Evolutionary conservation across 2,329 filamentous ascomycete genomes (phyloP).

Genomic region (Hirsutella rhossiliensis): DNA sequence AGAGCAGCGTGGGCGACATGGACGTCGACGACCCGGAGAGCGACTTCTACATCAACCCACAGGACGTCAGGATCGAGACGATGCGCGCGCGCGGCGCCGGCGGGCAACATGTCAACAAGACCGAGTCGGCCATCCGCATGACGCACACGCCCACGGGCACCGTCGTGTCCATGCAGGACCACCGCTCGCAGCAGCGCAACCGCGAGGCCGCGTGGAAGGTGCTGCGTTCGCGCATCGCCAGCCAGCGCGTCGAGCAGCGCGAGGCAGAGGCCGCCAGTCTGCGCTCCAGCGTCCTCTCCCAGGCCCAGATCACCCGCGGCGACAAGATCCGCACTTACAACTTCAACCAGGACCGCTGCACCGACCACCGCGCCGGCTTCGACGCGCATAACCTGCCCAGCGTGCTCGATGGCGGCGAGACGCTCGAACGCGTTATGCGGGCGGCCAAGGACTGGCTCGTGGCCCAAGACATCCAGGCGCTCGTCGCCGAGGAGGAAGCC

Average conservation of each 20-base stretch:
- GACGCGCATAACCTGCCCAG: conserved; percentile 71
- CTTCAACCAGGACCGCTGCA: conserved; percentile 62
- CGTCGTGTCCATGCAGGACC: conserved; percentile 85
- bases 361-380: conserved; percentile 72
- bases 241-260: conserved; percentile 65
- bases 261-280: conserved; percentile 69
- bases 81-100: conserved; percentile 90
- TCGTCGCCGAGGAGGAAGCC: conserved; percentile 52
- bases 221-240: conserved; percentile 70
- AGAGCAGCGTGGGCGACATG: conserved; percentile 33
- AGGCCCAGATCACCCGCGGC: conserved; percentile 73
- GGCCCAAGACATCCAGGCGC: conserved; percentile 58
- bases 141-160: conserved; percentile 83
- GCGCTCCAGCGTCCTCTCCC: conserved; percentile 66
- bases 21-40: conserved; percentile 75
- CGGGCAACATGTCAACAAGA: conserved; percentile 97
- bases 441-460: conserved; percentile 68
- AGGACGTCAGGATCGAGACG: conserved; percentile 73
- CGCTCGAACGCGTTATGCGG: conserved; percentile 63
- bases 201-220: conserved; percentile 78
- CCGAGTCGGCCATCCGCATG: conserved; percentile 86
- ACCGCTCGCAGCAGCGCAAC: conserved; percentile 81
- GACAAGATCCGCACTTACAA: conserved; percentile 96
- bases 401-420: conserved; percentile 63
- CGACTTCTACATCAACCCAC: conserved; percentile 79